These are phyloP conservation scores for Wickerhamiella siamensis DNA, from an alignment of 805 yeast species.

Conservation along the genomic window DNA sequence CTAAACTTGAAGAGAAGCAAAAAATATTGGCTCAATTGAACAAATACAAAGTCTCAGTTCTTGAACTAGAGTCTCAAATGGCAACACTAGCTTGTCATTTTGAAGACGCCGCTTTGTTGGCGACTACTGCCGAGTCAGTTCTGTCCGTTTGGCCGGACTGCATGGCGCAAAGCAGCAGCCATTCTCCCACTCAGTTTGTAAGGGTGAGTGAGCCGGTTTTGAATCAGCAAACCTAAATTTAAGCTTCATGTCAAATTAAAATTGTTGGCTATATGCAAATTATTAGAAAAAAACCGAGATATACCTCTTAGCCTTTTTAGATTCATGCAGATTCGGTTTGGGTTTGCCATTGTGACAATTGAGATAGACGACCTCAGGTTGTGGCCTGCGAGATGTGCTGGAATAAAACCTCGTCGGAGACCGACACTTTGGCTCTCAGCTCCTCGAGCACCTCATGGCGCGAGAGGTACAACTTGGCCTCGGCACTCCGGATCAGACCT, in stretches of 20 bases:
- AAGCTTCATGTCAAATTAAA: too few relatives aligned
- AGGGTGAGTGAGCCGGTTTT: too few relatives aligned
- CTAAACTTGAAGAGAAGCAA: background rate
- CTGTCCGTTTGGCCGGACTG: background rate
- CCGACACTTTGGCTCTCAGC: constrained; percentile 9
- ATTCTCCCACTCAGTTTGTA: too few relatives aligned
- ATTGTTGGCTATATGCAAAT: too few relatives aligned
- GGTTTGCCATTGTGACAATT: too few relatives aligned
- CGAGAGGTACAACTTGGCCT: constrained; percentile 39
- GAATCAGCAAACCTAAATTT: too few relatives aligned
- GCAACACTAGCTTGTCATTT: background rate
- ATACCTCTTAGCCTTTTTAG: too few relatives aligned
- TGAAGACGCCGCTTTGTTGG: background rate
- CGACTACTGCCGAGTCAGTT: background rate
- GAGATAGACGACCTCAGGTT: too few relatives aligned
- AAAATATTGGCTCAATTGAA: background rate
- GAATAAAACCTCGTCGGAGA: constrained; percentile 14
- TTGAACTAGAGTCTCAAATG: background rate
- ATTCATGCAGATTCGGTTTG: too few relatives aligned
- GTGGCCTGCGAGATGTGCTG: constrained; percentile 5
- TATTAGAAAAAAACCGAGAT: too few relatives aligned
- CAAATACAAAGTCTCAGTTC: background rate
- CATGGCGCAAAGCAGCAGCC: too few relatives aligned
- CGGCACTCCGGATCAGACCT: constrained; percentile 37
- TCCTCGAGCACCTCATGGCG: constrained; percentile 31